These are phyloP conservation scores for Lactarius sp. DNA, from an alignment of 768 basidiomycete species.

Conservation along the genomic window DNA sequence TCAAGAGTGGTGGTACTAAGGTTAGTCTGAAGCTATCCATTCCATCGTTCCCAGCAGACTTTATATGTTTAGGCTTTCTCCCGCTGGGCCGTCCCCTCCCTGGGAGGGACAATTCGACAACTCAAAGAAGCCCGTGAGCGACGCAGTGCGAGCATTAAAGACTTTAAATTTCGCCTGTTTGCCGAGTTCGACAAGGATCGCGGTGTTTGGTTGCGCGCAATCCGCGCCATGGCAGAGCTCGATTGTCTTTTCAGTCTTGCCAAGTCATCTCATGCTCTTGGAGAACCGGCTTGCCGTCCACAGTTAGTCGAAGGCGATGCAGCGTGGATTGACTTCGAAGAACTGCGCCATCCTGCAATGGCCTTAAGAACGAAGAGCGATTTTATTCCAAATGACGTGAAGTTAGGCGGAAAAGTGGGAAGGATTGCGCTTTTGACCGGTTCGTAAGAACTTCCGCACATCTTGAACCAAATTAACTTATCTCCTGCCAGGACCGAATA, in stretches of 20 bases:
- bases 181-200: constrained; percentile 81
- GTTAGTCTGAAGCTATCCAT: constrained; percentile 36
- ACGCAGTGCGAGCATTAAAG: constrained; percentile 70
- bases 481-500: constrained; percentile 60
- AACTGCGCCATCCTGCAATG: constrained; percentile 85
- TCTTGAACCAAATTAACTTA: neutral
- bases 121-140: constrained; percentile 95
- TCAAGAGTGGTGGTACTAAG: constrained; percentile 75
- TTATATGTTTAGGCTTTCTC: constrained; percentile 48
- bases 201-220: constrained; percentile 72
- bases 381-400: constrained; percentile 93
- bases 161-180: constrained; percentile 76
- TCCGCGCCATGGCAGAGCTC: constrained; percentile 88
- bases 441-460: constrained; percentile 30
- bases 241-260: constrained; percentile 93
- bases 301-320: constrained; percentile 75
- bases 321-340: constrained; percentile 83
- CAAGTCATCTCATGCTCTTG: constrained; percentile 82
- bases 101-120: constrained; percentile 64
- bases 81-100: constrained; percentile 74
- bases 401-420: constrained; percentile 69
- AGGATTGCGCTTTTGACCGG: constrained; percentile 86
- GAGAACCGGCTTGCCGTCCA: constrained; percentile 92
- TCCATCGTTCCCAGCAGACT: neutral
- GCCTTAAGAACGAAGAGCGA: constrained; percentile 57